phyloP scores from a whole-genome alignment of 2,329 filamentous ascomycete species.

The Fusarium robinianum region DNA sequence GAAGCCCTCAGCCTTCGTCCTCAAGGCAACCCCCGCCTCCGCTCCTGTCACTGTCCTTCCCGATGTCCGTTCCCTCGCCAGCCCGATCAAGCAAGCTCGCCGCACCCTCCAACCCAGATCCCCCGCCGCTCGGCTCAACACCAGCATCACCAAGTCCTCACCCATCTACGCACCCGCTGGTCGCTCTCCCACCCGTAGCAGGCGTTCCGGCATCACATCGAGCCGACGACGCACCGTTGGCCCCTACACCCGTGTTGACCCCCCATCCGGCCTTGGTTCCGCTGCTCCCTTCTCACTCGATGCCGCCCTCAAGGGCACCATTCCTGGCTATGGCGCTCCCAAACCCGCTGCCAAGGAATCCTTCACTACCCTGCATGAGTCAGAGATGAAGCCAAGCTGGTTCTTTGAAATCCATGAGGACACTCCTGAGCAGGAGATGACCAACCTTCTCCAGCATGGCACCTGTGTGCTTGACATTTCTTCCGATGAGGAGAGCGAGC shows the following conservation, averaged over 20 bases:
- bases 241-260: conserved; percentile 70
- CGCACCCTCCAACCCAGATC: conserved; percentile 59
- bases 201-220: conserved; percentile 69
- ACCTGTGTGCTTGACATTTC: conserved; percentile 86
- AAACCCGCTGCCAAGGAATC: conserved; percentile 36
- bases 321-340: conserved; percentile 61
- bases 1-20: conserved; percentile 54
- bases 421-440: conserved; percentile 85
- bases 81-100: conserved; percentile 43
- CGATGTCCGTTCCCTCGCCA: conserved; percentile 38
- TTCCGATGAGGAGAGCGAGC: conserved; percentile 77
- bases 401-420: conserved; percentile 96
- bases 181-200: conserved; percentile 75
- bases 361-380: conserved; percentile 43
- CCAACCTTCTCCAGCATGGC: conserved; percentile 90
- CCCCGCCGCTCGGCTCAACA: conserved; percentile 53
- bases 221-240: conserved; percentile 68
- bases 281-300: conserved; percentile 80
- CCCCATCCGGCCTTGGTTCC: conserved; percentile 59
- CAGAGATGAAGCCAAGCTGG: conserved; percentile 69
- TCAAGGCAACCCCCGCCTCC: conserved; percentile 48
- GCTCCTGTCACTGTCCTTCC: conserved; percentile 36
- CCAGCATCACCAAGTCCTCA: conserved; percentile 51
- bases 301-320: conserved; percentile 77
- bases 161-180: conserved; percentile 73